Evolutionary conservation across 2,329 filamentous ascomycete genomes (phyloP).

Genomic region (Trichoderma koningii): DNA sequence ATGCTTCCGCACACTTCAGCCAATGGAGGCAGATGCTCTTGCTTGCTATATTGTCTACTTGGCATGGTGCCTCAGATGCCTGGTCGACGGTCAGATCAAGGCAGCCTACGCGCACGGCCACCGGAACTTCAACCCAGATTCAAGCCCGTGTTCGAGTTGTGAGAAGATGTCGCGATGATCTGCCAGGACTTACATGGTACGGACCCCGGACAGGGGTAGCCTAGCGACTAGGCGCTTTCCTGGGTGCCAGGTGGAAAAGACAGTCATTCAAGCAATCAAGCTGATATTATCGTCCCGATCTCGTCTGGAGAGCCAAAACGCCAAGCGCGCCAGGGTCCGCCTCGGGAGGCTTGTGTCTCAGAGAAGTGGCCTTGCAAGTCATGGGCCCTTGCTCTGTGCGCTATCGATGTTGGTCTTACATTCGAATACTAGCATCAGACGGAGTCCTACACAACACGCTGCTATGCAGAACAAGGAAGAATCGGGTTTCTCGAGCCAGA

Average conservation of each 20-base stretch:
- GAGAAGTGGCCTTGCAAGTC: neutral
- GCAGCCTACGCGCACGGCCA: neutral
- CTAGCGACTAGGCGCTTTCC: conserved; percentile 6
- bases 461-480: neutral
- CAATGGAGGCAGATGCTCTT: neutral
- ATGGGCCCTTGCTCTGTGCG: conserved; percentile 3
- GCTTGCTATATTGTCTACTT: neutral
- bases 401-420: neutral
- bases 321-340: conserved; percentile 16
- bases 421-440: neutral
- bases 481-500: neutral
- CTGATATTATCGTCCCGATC: neutral
- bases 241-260: conserved; percentile 9
- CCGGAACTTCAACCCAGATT: neutral
- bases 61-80: neutral
- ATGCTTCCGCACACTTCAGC: neutral
- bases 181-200: neutral
- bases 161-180: too few species aligned
- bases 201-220: conserved; percentile 6
- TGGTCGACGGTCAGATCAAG: neutral
- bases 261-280: conserved; percentile 8
- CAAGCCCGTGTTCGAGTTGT: too few species aligned
- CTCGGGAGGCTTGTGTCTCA: conserved; percentile 4
- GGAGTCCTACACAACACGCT: conserved; percentile 1
- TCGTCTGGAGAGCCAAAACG: conserved; percentile 12